Evolutionary conservation across 2,329 filamentous ascomycete genomes (phyloP).

Genomic region (Diplocarpon rosae): DNA sequence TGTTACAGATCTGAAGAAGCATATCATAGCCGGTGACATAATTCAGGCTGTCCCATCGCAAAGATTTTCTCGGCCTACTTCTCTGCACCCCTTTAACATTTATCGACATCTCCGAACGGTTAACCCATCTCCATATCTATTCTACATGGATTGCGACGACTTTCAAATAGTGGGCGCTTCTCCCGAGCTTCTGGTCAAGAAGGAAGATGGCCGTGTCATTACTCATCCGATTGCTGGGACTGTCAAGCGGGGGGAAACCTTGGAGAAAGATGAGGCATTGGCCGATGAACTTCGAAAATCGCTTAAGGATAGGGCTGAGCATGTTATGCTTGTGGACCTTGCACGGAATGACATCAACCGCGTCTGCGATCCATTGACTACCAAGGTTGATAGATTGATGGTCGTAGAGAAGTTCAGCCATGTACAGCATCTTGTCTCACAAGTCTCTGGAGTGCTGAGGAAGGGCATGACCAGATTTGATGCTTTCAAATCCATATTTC

Average conservation of each 20-base stretch:
- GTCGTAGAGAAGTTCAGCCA: constrained; percentile 90
- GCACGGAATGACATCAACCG: constrained; percentile 95
- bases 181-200: constrained; percentile 88
- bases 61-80: constrained; percentile 79
- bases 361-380: constrained; percentile 82
- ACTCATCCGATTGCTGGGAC: constrained; percentile 97
- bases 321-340: constrained; percentile 96
- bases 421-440: constrained; percentile 92
- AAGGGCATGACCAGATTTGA: constrained; percentile 82
- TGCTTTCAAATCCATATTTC: constrained; percentile 93
- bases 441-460: constrained; percentile 85
- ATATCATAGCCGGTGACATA: constrained; percentile 86
- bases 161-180: constrained; percentile 95
- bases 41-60: constrained; percentile 97
- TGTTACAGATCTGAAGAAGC: constrained; percentile 74
- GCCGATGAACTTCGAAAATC: constrained; percentile 67
- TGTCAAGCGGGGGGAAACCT: constrained; percentile 71
- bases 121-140: constrained; percentile 94
- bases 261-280: constrained; percentile 70
- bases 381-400: constrained; percentile 88
- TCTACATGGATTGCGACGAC: constrained; percentile 83
- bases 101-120: constrained; percentile 94
- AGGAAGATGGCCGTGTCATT: constrained; percentile 75
- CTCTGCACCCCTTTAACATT: constrained; percentile 93
- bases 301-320: constrained; percentile 85